phyloP scores from a whole-genome alignment of 2,329 filamentous ascomycete genomes.

The Ascochyta fabae region DNA sequence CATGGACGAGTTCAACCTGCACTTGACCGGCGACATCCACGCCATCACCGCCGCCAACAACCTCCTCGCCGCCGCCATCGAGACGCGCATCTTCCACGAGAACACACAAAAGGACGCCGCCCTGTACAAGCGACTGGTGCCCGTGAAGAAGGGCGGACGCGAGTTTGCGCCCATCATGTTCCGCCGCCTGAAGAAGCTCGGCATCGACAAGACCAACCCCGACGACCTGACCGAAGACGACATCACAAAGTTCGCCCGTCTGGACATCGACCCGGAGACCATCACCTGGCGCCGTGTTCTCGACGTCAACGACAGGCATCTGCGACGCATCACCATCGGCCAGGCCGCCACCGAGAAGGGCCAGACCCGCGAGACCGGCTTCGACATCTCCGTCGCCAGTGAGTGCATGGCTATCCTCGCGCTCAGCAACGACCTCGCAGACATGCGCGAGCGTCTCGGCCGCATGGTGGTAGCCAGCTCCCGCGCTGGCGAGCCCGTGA shows the following conservation, averaged over 20 bases:
- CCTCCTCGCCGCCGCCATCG: conserved; percentile 91
- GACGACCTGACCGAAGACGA: conserved; percentile 91
- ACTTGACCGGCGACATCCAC: conserved; percentile 96
- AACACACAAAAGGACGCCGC: conserved; percentile 90
- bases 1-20: conserved; percentile 99
- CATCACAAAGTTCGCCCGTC: conserved; percentile 82
- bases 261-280: conserved; percentile 95
- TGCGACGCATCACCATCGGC: conserved; percentile 87
- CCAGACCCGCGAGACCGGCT: conserved; percentile 84
- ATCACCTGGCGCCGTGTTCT: conserved; percentile 97
- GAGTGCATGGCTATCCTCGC: conserved; percentile 99
- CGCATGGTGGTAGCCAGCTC: conserved; percentile 96
- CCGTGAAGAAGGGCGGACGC: conserved; percentile 86
- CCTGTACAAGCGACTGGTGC: conserved; percentile 86
- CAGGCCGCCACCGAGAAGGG: conserved; percentile 91
- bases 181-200: conserved; percentile 90
- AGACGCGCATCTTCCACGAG: conserved; percentile 98
- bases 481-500: conserved; percentile 83
- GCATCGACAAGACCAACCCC: conserved; percentile 93
- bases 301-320: conserved; percentile 95
- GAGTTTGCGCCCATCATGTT: conserved; percentile 91
- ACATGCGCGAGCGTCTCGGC: conserved; percentile 92
- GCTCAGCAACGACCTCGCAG: conserved; percentile 82
- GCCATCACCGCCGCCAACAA: conserved; percentile 98
- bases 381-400: conserved; percentile 96